Base-by-base conservation (phyloP, 345 rosid genomes). In the Populus euphratica region DNA sequence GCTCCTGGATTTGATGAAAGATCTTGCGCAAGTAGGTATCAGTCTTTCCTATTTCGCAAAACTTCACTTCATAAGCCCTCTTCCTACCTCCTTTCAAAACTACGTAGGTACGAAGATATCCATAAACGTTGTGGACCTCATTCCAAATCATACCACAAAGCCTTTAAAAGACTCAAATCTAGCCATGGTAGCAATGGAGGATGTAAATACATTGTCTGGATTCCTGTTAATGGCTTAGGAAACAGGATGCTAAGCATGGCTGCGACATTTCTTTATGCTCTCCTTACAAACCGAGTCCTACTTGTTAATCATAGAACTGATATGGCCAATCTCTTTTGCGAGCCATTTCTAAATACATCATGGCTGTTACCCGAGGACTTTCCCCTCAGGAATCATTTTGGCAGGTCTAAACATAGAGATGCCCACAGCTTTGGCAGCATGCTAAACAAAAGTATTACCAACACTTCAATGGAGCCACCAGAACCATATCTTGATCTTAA, bases 181-280 rank as follows among this genome's bases (percentile, higher is more conserved):
- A 41, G 76, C 35, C 39, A 75, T n/a, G 21, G 14, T 12, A 36
- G 70, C 8, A 29, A 56, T 36, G 41, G 59, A 2, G 66, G 47
- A 7, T 80, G 83, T 39, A 75, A 75, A 38, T 80, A 80, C 70
- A 7, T 76, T 27, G 71, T 75, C 20, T 80, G 83, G 83, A 14
- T 66, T 10, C 83, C 78, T 36, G 38, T 16, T 17, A 75, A 80
- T 75, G 83, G 83, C 13, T 29, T 80, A 59, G 83, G 83, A 74
- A 80, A 80, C 75, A 75, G 83, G 71, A 80, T 80, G 25, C 49
- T 75, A 11, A 80, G 83, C 68, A 36, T 80, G 68, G 76, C 59
- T 6, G 64, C 83, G 6, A 41, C 79, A 50, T 80, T 80, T 70
- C 83, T 80, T 50, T 80, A 76, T 52, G 76, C 83, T 18, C 25